Percentiles rank a stretch among this genome's conserved stretches.
Conservation (phyloP, 352 stramenopile genomes). For the Pseudoperonospora humuli region DNA sequence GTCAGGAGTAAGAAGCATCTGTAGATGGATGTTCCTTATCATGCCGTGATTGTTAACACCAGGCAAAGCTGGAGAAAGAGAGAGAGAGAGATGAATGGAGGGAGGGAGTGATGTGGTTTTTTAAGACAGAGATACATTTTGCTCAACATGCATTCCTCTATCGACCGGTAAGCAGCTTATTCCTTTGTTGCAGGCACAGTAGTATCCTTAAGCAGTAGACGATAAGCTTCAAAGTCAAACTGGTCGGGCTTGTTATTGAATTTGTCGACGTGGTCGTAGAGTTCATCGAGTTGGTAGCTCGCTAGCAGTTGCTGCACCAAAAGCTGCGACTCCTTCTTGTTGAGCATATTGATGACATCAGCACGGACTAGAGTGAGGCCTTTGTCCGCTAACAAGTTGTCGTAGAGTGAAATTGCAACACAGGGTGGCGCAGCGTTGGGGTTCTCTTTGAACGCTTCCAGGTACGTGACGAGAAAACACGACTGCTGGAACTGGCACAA, state of each 20-base stretch:
- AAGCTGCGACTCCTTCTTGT: slow-evolving; percentile 70
- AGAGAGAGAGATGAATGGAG: slow-evolving; percentile 7
- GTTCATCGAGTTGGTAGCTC: slow-evolving; percentile 62
- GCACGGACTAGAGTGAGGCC: slow-evolving; percentile 62
- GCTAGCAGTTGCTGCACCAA: slow-evolving; percentile 53
- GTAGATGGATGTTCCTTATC: slow-evolving; percentile 10
- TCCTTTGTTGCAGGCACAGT: neutral
- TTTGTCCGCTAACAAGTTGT: slow-evolving; percentile 67
- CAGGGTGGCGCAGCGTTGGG: slow-evolving; percentile 63
- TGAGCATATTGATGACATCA: slow-evolving; percentile 83
- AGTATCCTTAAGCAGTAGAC: slow-evolving; percentile 32
- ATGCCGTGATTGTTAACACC: neutral
- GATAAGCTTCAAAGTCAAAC: slow-evolving; percentile 83
- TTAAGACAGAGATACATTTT: slow-evolving; percentile 23
- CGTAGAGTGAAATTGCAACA: slow-evolving; percentile 73
- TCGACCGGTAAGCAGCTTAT: neutral
- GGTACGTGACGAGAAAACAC: slow-evolving; percentile 81
- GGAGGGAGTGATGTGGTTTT: slow-evolving; percentile 19
- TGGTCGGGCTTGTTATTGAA: slow-evolving; percentile 81
- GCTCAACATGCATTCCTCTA: slow-evolving; percentile 1
- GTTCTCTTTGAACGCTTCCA: slow-evolving; percentile 86
- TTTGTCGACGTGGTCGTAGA: slow-evolving; percentile 68
- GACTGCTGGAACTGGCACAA: slow-evolving; percentile 86
- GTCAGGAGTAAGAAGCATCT: slow-evolving; percentile 10
- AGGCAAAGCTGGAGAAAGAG: slow-evolving; percentile 9